A percentile compares a stretch with the other conserved stretches of the same genome.
Conservation (phyloP, 2,329 filamentous ascomycete species). For the Camillea tinctor region DNA sequence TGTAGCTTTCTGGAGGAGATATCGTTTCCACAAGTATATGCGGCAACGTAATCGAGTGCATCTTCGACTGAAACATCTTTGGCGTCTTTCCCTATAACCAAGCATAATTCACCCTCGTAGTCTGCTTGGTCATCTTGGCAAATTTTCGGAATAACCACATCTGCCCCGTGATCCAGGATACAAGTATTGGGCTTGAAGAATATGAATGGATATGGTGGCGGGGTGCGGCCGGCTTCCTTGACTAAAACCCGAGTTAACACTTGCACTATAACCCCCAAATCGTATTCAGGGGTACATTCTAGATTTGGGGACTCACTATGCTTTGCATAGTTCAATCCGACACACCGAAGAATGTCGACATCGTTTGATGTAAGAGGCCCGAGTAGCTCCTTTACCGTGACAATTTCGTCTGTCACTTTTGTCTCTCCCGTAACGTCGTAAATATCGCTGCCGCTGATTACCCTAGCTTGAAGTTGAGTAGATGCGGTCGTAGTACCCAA, state of each 20-base stretch:
- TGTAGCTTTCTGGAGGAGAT: slow-evolving; percentile 53
- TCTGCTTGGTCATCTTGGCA: slow-evolving; percentile 48
- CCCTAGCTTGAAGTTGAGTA: slow-evolving; percentile 49
- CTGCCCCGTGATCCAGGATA: slow-evolving; percentile 35
- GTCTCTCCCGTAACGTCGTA: slow-evolving; percentile 47
- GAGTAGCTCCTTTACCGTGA: slow-evolving; percentile 51
- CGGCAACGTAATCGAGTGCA: slow-evolving; percentile 50
- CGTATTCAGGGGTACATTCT: neutral
- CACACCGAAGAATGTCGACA: slow-evolving; percentile 56
- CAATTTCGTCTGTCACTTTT: slow-evolving; percentile 51
- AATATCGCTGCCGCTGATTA: slow-evolving; percentile 50
- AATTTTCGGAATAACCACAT: slow-evolving; percentile 46
- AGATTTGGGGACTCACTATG: slow-evolving; percentile 41
- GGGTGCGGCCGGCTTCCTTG: slow-evolving; percentile 48
- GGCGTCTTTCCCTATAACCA: slow-evolving; percentile 47
- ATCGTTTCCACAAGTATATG: slow-evolving; percentile 55
- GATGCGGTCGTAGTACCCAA: slow-evolving; percentile 46
- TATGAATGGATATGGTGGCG: slow-evolving; percentile 47
- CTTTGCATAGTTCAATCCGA: slow-evolving; percentile 60
- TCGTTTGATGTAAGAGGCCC: slow-evolving; percentile 50
- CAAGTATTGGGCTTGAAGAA: slow-evolving; percentile 50
- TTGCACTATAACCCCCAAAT: no score
- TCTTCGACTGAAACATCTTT: slow-evolving; percentile 45
- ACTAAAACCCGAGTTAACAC: slow-evolving; percentile 35
- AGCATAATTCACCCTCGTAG: slow-evolving; percentile 45